Evolutionary conservation across 2,329 filamentous ascomycete genomes (phyloP).

Genomic region (Elsinoe ampelina): DNA sequence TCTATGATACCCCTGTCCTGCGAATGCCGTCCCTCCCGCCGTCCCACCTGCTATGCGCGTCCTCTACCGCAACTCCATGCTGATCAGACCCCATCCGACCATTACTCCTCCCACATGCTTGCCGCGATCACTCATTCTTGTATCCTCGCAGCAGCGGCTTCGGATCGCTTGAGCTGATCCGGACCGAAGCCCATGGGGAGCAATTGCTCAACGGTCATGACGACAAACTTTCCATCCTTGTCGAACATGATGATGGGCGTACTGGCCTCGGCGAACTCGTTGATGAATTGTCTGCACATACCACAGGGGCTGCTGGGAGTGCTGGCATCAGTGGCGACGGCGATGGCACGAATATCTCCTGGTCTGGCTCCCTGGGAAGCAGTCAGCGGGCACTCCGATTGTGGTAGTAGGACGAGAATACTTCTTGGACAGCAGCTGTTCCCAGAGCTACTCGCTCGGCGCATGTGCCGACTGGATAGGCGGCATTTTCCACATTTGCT

Average conservation of each 20-base stretch:
- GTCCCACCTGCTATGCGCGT: not conserved
- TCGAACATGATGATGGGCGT: constrained; percentile 90
- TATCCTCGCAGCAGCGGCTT: not conserved
- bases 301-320: constrained; percentile 60
- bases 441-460: constrained; percentile 86
- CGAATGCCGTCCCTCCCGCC: not conserved
- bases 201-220: constrained; percentile 57
- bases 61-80: not conserved
- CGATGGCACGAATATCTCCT: constrained; percentile 63
- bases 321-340: constrained; percentile 66
- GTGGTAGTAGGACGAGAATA: constrained; percentile 16
- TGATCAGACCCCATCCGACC: not conserved
- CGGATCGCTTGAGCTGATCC: constrained; percentile 30
- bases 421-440: constrained; percentile 55
- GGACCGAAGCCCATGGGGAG: constrained; percentile 47
- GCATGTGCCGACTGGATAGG: constrained; percentile 90
- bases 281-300: constrained; percentile 80
- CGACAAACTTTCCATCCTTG: constrained; percentile 62
- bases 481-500: constrained; percentile 87
- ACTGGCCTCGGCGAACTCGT: constrained; percentile 43
- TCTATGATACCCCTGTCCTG: constrained; percentile 13
- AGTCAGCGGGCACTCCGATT: not conserved
- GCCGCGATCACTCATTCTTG: not conserved
- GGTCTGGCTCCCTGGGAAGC: constrained; percentile 28
- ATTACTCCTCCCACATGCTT: not conserved